Base-by-base conservation (phyloP, 257 asterid species). In the Solanum pinnatisectum region DNA sequence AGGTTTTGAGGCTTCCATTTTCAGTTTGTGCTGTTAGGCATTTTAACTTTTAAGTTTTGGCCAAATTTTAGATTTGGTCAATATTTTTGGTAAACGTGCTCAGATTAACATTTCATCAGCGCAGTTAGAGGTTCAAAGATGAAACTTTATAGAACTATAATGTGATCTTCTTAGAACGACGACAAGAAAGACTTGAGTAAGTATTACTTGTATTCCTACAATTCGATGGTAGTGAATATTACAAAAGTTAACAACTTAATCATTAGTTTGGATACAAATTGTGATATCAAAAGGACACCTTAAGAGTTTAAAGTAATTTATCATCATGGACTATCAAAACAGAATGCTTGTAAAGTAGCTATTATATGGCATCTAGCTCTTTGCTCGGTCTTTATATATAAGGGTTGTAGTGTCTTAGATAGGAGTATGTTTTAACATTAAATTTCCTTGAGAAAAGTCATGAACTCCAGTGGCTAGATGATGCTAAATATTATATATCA, bases 181-280 rank as follows among this genome's bases (percentile, higher is more conserved):
- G 97, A 95, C 59, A 46, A 93, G 67, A 96, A 94, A 87, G 97
- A 92, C 74, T 87, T 93, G 67, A 92, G 97, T 94, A 92, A 27
- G 94, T 71, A 74, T 37, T 35, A 65, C 32, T 36, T 35, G 18
- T 74, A 74, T 22, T 36, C 32, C n/a, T 74, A 36, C 32, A 36
- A 46, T 74, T 22, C 2, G 10, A 22, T 36, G n/a, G 39, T 36
- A 74, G 13, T 74, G 18, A 56, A 74, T 22, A 23, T 36, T 25
- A 12, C 16, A 10, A 37, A 36, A n/a, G 1, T 5, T 74, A 22
- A 20, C n/a, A 15, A 36, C 52, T 5, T 74, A 36, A 36, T 36
- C 46, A 74, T 20, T 36, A 5, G 18, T 74, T 74, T 74, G 27
- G 42, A 9, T 36, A 36, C 27, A 23, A 22, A 74, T 9, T 74